phyloP scores from a whole-genome alignment of 768 basidiomycete species.

The Lentinula sp. region DNA sequence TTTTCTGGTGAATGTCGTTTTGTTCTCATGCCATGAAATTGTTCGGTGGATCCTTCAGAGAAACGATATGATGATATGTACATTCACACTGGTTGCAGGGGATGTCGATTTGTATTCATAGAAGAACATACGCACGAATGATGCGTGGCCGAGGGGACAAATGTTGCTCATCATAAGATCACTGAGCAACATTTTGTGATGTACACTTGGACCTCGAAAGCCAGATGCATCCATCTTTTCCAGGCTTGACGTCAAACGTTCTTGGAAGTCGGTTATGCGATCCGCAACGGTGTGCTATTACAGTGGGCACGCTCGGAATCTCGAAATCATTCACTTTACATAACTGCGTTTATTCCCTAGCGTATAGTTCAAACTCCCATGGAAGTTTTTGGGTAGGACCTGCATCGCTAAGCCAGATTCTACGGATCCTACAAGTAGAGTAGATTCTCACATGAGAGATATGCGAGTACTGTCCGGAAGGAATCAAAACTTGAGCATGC shows the following conservation, averaged over 20 bases:
- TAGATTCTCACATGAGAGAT: slow-evolving; percentile 71
- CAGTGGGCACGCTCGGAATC: neutral
- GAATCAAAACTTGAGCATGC: slow-evolving; percentile 18
- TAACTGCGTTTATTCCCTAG: slow-evolving; percentile 12
- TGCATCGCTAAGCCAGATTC: slow-evolving; percentile 69
- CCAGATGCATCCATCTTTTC: too few relatives aligned
- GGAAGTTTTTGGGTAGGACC: slow-evolving; percentile 48
- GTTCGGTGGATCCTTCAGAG: neutral
- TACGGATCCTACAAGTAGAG: slow-evolving; percentile 68
- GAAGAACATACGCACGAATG: neutral
- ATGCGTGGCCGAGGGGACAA: neutral
- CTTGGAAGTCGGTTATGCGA: too few relatives aligned
- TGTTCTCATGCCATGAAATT: neutral
- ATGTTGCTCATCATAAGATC: neutral
- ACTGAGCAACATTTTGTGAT: too few relatives aligned
- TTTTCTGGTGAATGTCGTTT: neutral
- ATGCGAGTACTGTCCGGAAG: slow-evolving; percentile 56
- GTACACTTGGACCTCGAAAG: too few relatives aligned
- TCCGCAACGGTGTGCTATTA: too few relatives aligned
- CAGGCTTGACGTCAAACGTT: too few relatives aligned
- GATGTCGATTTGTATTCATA: neutral
- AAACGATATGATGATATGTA: neutral
- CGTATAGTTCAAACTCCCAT: slow-evolving; percentile 75
- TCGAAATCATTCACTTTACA: neutral
- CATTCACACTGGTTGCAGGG: neutral